These are phyloP conservation scores for Ajuga reptans DNA, from an alignment of 305 asterid genomes.

Conservation along the genomic window DNA sequence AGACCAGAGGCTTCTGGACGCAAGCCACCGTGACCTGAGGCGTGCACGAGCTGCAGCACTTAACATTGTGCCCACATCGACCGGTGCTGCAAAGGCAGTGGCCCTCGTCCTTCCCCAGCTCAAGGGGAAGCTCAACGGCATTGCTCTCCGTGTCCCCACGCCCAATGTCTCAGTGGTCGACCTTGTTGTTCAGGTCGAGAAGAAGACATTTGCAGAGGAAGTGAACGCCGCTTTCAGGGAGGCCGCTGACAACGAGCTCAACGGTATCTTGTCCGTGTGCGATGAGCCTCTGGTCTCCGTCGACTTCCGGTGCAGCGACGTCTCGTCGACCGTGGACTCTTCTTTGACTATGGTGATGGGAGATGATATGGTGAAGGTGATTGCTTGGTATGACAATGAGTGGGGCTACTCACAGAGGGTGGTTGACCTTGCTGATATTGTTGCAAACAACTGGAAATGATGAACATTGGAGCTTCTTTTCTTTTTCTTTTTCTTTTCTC, in stretches of 20 bases:
- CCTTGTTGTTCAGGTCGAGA: conserved; percentile 88
- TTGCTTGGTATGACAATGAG: conserved; percentile 96
- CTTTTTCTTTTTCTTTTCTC: background rate
- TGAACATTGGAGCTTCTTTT: background rate
- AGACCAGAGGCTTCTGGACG: conserved; percentile 92
- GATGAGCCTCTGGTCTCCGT: conserved; percentile 87
- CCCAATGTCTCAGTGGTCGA: conserved; percentile 90
- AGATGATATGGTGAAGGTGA: conserved; percentile 94
- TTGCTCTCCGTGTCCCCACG: conserved; percentile 94
- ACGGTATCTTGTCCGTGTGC: conserved; percentile 66
- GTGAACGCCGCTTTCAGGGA: conserved; percentile 88
- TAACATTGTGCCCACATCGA: conserved; percentile 89
- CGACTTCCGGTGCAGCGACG: conserved; percentile 82
- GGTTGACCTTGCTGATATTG: conserved; percentile 92
- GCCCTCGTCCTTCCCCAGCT: conserved; percentile 87
- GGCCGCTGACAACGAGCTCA: conserved; percentile 61
- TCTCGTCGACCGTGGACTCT: conserved; percentile 73
- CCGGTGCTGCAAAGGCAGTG: conserved; percentile 90
- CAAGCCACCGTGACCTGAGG: conserved; percentile 89
- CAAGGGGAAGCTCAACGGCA: conserved; percentile 87
- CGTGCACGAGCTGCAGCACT: conserved; percentile 95
- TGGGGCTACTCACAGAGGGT: conserved; percentile 99
- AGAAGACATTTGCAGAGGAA: conserved; percentile 89
- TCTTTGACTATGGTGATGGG: conserved; percentile 95
- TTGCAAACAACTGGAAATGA: conserved; percentile 83